These are phyloP conservation scores for Podospora pseudocomata DNA, from an alignment of 495 filamentous ascomycete species.

Conservation along the genomic window DNA sequence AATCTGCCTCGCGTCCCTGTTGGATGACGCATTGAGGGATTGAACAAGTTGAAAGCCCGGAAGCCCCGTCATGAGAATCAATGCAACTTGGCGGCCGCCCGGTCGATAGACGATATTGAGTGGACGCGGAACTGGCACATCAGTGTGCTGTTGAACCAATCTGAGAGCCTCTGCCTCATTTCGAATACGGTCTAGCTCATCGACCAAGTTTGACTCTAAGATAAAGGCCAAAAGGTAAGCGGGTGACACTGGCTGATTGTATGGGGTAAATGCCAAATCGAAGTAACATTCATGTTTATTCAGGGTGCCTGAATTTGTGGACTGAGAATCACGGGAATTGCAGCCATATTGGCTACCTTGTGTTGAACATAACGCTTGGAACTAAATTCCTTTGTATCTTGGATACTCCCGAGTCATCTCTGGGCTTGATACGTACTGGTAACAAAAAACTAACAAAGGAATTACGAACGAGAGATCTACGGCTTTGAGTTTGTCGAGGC, in stretches of 20 bases:
- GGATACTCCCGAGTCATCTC: too few relatives aligned
- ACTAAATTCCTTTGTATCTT: too few relatives aligned
- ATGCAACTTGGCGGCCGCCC: slow-evolving; percentile 2
- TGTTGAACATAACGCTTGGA: too few relatives aligned
- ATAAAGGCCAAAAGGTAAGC: slow-evolving; percentile 12
- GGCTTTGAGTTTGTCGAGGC: too few relatives aligned
- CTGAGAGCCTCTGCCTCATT: slow-evolving; percentile 34
- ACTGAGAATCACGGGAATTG: too few relatives aligned
- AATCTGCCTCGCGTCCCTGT: slow-evolving; percentile 22
- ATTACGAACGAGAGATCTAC: too few relatives aligned
- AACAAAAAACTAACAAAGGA: too few relatives aligned
- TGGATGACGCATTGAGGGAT: slow-evolving; percentile 27
- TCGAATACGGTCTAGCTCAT: slow-evolving; percentile 14
- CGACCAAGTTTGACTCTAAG: slow-evolving; percentile 17
- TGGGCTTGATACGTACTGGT: too few relatives aligned
- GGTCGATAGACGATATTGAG: slow-evolving; percentile 22
- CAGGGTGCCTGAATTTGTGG: too few relatives aligned
- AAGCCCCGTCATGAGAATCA: slow-evolving; percentile 25
- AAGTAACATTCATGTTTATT: too few relatives aligned
- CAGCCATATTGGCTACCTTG: too few relatives aligned
- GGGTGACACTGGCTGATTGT: too few relatives aligned
- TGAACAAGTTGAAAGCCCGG: slow-evolving; percentile 23
- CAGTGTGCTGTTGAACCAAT: slow-evolving; percentile 26
- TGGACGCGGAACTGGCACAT: slow-evolving; percentile 27
- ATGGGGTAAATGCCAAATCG: slow-evolving; percentile 4